Conservation (phyloP, 305 asterid species). For the Solanum hybrid region DNA sequence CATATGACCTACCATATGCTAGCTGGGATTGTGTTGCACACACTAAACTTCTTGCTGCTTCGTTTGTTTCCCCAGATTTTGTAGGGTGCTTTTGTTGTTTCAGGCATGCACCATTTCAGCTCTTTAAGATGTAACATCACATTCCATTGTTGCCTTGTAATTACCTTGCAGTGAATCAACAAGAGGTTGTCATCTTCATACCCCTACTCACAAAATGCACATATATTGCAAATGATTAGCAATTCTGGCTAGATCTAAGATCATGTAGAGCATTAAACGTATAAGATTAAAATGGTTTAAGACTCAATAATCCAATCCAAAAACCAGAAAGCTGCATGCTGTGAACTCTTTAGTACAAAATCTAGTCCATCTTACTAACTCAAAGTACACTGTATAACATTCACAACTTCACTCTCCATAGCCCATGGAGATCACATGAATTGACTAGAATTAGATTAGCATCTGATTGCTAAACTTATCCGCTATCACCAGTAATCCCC, state of each 20-base stretch:
- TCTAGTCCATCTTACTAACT: not conserved
- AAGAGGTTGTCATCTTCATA: not conserved
- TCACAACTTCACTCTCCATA: not conserved
- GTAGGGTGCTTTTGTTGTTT: not conserved
- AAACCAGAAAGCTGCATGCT: not conserved
- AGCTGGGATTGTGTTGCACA: not conserved
- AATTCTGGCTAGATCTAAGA: not conserved
- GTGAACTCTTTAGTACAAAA: not conserved
- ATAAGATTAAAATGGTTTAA: not conserved
- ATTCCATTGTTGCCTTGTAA: not conserved
- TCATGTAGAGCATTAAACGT: not conserved
- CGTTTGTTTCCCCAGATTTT: not conserved
- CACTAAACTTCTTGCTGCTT: not conserved
- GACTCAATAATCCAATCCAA: not conserved
- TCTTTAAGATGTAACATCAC: not conserved
- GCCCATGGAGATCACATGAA: not conserved
- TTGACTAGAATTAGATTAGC: not conserved
- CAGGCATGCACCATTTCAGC: not conserved
- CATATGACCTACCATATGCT: not conserved
- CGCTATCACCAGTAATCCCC: conserved; percentile 54
- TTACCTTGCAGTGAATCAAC: not conserved
- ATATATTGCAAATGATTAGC: not conserved
- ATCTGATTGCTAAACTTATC: not conserved
- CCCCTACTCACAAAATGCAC: not conserved
- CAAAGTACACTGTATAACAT: not conserved